Evolutionary conservation across 371 early-diverging fungal species (phyloP), one percentile per base, ranked within the genome.

Genomic region (Mortierella sp.): DNA sequence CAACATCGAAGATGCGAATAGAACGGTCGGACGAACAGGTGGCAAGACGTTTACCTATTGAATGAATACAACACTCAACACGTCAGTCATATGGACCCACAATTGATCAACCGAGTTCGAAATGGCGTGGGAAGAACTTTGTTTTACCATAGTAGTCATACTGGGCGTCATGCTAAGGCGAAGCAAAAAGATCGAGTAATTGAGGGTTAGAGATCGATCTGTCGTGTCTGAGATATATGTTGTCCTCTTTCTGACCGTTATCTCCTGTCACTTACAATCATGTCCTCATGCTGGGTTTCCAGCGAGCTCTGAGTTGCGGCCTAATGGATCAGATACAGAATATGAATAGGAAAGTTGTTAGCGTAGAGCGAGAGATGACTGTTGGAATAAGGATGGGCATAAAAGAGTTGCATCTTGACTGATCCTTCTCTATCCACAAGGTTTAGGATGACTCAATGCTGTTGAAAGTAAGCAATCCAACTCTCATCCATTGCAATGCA

Each of bases 1-100:
- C 95, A 22, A 97, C 92, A 52, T 97, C 95, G 78, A 97, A 98
- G 58, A 99, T 90, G 63, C 93, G 92, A 83, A 99, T 94, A 50
- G 96, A 92, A 52, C 96, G 91, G 84, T 98, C 98, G 41, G 98
- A 98, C 41, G 99, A 99, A 85, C 97, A 96, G 13, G 99, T 98
- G 4, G 98, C 99, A 32, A 99, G 88, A 58, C 94, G 92, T 83
- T 96, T 95, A 71, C 97, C 80, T 79, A 59, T 69, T 16, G n/a
- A 11, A 55, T 4, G 8, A 36, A 38, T 19, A 11, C 3, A 11
- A 47, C 3, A 32, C 28, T 32, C 58, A 19, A 21, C 36, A 40
- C 21, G 33, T 59, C n/a, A 24, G 50, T 22, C 4, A 41, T 15
- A 53, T 16, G 7, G 48, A 32, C 48, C 52, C 4, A 13, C 15